Percentiles rank a stretch among this genome's conserved stretches.
Evolutionary conservation across 306 rosid genomes (phyloP).

Genomic region (Glycine latifolia): DNA sequence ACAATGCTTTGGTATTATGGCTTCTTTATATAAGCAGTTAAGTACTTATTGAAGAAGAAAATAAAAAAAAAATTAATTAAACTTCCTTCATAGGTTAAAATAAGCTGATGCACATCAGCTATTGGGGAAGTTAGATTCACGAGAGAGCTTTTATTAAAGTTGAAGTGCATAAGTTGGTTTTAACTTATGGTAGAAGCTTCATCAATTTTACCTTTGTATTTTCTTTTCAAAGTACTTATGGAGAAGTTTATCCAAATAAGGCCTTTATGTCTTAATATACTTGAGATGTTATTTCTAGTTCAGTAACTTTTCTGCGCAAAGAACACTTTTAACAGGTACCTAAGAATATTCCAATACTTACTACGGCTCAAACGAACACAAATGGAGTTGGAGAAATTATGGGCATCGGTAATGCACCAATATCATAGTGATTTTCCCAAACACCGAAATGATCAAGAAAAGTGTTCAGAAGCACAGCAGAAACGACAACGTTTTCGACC

Average conservation of each 20-base stretch:
- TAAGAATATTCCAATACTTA: slow-evolving; percentile 89
- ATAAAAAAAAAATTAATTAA: not conserved
- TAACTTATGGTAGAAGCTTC: not conserved
- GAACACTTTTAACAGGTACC: slow-evolving; percentile 66
- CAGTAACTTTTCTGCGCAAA: slow-evolving; percentile 32
- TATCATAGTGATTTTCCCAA: slow-evolving; percentile 86
- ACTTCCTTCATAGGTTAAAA: not conserved
- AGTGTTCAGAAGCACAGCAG: slow-evolving; percentile 63
- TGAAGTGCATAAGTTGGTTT: not conserved
- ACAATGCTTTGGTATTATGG: slow-evolving; percentile 21
- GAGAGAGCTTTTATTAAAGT: not conserved
- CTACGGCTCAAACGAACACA: slow-evolving; percentile 91
- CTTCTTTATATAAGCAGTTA: not conserved
- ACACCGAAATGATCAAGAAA: slow-evolving; percentile 57
- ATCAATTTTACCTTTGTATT: not conserved
- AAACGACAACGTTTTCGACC: slow-evolving; percentile 69
- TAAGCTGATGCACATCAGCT: not conserved
- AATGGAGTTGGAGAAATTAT: slow-evolving; percentile 96
- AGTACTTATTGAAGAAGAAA: not conserved
- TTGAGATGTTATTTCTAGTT: slow-evolving; percentile 27
- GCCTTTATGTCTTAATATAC: slow-evolving; percentile 4
- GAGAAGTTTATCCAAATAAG: not conserved
- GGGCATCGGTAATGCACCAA: slow-evolving; percentile 96
- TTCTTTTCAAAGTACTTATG: not conserved
- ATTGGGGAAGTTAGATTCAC: not conserved